Evolutionary conservation across 2,329 filamentous ascomycete species (phyloP).

Genomic region (Penicillium brevicompactum): DNA sequence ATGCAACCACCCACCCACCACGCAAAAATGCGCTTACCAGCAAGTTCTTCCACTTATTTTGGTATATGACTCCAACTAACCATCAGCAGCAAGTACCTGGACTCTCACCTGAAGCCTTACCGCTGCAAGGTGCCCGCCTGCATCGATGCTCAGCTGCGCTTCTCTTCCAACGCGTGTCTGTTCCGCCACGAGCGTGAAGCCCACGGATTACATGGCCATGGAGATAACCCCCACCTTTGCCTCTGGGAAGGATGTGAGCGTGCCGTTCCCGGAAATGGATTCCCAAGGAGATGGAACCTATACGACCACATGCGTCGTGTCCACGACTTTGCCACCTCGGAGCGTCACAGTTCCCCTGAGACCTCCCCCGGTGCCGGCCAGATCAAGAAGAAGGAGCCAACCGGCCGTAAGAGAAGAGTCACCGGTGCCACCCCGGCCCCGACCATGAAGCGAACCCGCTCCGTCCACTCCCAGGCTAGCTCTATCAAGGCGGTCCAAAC

Average conservation of each 20-base stretch:
- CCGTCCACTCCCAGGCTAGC: conserved; percentile 40
- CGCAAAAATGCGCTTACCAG: conserved; percentile 99
- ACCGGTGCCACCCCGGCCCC: conserved; percentile 39
- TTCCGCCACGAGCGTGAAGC: conserved; percentile 94
- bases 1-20: conserved; percentile 90
- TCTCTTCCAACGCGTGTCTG: conserved; percentile 93
- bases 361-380: conserved; percentile 34
- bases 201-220: conserved; percentile 92
- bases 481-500: conserved; percentile 37
- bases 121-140: conserved; percentile 85
- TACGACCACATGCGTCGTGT: conserved; percentile 97
- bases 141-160: conserved; percentile 82
- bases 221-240: conserved; percentile 89
- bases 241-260: conserved; percentile 85
- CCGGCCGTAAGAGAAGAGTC: conserved; percentile 43
- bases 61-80: conserved; percentile 18
- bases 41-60: conserved; percentile 54
- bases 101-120: conserved; percentile 96
- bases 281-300: conserved; percentile 93
- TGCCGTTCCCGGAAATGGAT: conserved; percentile 78
- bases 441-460: conserved; percentile 47
- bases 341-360: conserved; percentile 47
- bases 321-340: conserved; percentile 62
- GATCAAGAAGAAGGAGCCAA: conserved; percentile 44
- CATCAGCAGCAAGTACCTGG: conserved; percentile 80